Percentiles rank a stretch among this genome's conserved stretches.
phyloP scores from a whole-genome alignment of 495 filamentous ascomycete species.

The Neurospora tetraspora region DNA sequence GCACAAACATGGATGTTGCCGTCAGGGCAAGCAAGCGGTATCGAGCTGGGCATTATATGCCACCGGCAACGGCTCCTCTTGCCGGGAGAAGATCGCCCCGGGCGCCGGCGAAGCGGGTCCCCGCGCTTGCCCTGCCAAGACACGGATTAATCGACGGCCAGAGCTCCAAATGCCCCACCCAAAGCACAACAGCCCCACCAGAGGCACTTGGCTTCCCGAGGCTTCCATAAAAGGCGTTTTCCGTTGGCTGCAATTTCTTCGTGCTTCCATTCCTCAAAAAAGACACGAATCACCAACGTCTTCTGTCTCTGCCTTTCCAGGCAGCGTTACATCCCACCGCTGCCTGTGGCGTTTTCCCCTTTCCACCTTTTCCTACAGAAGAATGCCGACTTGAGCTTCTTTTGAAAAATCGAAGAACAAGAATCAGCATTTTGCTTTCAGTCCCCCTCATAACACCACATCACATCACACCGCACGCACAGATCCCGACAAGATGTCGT shows the following conservation, averaged over 20 bases:
- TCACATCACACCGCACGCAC: neutral
- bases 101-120: neutral
- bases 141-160: neutral
- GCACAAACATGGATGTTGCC: neutral
- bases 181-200: neutral
- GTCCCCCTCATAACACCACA: slow-evolving; percentile 1
- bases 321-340: slow-evolving; percentile 7
- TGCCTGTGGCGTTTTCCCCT: slow-evolving; percentile 1
- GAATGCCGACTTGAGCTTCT: slow-evolving; percentile 16
- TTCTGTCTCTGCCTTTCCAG: slow-evolving; percentile 2
- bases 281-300: slow-evolving; percentile 25
- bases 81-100: neutral
- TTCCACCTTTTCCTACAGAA: slow-evolving; percentile 5
- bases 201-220: neutral
- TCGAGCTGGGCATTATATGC: neutral
- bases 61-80: neutral
- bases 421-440: slow-evolving; percentile 1
- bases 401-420: slow-evolving; percentile 7
- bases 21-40: neutral
- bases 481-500: slow-evolving; percentile 10
- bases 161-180: neutral
- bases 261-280: slow-evolving; percentile 19
- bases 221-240: neutral
- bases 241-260: slow-evolving; percentile 11
- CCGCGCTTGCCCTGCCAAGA: neutral